A percentile compares a stretch with the other conserved stretches of the same genome.
phyloP scores from a whole-genome alignment of 129 eudicot genomes.

The Sambucus nigra region DNA sequence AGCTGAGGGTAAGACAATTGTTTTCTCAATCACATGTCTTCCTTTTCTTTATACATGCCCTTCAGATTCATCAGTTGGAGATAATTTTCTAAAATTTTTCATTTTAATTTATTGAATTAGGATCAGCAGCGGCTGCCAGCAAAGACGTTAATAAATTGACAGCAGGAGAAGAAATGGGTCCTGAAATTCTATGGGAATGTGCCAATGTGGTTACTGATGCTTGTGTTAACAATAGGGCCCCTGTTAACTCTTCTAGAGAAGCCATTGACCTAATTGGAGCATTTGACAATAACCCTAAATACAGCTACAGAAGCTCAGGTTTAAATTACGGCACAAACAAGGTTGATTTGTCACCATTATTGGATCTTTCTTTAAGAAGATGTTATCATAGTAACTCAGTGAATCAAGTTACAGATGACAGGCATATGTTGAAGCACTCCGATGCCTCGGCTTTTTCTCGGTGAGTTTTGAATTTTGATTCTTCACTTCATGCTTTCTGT shows the following conservation, averaged over 20 bases:
- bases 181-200: conserved; percentile 27
- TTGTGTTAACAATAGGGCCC: conserved; percentile 12
- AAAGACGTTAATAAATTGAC: conserved; percentile 15
- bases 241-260: conserved; percentile 37
- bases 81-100: conserved; percentile 2
- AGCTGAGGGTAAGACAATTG: conserved; percentile 21
- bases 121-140: conserved; percentile 5
- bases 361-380: conserved; percentile 74
- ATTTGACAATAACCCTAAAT: conserved; percentile 46
- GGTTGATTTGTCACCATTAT: conserved; percentile 44
- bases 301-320: conserved; percentile 30
- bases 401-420: conserved; percentile 49
- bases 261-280: conserved; percentile 90
- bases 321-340: conserved; percentile 31
- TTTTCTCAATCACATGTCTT: neutral
- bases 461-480: conserved; percentile 24
- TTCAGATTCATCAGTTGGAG: neutral
- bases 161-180: conserved; percentile 21
- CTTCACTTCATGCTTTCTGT: neutral
- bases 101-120: conserved; percentile 2
- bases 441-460: conserved; percentile 80
- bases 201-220: conserved; percentile 14
- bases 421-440: conserved; percentile 57
- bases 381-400: conserved; percentile 55
- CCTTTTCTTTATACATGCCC: neutral